Percentiles rank a stretch among this genome's conserved stretches.
These are phyloP conservation scores for Artemisia tridentata DNA, from an alignment of 129 eudicot species.

Conservation along the genomic window DNA sequence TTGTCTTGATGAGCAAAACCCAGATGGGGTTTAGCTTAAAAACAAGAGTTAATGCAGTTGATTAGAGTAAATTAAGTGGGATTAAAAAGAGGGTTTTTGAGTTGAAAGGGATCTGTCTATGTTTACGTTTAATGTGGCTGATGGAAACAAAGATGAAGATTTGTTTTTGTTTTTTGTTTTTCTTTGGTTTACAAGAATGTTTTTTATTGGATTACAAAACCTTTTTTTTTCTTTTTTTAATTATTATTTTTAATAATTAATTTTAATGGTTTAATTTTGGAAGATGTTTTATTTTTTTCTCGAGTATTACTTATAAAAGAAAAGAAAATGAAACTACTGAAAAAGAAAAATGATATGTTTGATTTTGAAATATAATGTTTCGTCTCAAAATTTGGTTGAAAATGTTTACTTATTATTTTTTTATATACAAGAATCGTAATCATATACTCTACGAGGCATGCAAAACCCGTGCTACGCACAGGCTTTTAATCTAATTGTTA, in stretches of 20 bases:
- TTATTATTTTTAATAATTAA: background rate
- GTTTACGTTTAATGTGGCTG: slow-evolving; percentile 18
- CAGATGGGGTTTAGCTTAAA: slow-evolving; percentile 31
- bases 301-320: too few relatives aligned
- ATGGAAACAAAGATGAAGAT: slow-evolving; percentile 20
- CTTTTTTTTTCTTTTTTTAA: background rate
- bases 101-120: slow-evolving; percentile 22
- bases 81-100: slow-evolving; percentile 7
- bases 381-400: too few relatives aligned
- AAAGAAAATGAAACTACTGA: too few relatives aligned
- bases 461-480: too few relatives aligned
- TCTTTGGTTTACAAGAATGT: slow-evolving; percentile 21
- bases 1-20: slow-evolving; percentile 30
- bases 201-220: slow-evolving; percentile 26
- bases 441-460: too few relatives aligned
- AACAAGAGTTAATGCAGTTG: background rate
- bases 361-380: too few relatives aligned
- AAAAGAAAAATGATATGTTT: too few relatives aligned
- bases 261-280: too few relatives aligned
- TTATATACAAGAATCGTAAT: too few relatives aligned
- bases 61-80: background rate
- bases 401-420: too few relatives aligned
- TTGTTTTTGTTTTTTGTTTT: slow-evolving; percentile 20
- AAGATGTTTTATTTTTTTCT: too few relatives aligned
- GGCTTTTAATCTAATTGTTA: too few relatives aligned